Evolutionary conservation across 2,329 filamentous ascomycete species (phyloP).

Genomic region (Xylaria sp.): DNA sequence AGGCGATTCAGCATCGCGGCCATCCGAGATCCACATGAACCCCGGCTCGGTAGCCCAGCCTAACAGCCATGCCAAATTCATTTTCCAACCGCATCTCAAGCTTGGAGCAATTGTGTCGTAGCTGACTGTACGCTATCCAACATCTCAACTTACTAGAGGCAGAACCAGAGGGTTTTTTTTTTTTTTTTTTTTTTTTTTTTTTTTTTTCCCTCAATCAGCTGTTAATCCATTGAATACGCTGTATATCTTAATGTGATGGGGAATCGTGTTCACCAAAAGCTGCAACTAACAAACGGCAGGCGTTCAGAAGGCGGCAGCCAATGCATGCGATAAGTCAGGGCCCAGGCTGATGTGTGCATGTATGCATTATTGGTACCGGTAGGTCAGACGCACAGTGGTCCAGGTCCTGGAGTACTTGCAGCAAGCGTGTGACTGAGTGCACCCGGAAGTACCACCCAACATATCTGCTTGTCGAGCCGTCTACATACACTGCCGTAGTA

Average conservation of each 20-base stretch:
- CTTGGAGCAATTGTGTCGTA: constrained; percentile 2
- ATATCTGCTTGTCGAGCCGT: constrained; percentile 4
- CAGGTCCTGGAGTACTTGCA: constrained; percentile 12
- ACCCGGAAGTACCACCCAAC: constrained; percentile 6
- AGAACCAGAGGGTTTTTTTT: too few species aligned
- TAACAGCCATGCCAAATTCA: constrained; percentile 15
- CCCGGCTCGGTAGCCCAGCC: constrained; percentile 19
- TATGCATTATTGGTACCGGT: constrained; percentile 25
- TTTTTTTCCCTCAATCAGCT: neutral
- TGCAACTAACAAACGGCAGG: constrained; percentile 40
- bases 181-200: too few species aligned
- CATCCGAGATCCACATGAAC: constrained; percentile 43
- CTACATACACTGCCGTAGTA: constrained; percentile 16
- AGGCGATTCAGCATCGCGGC: constrained; percentile 30
- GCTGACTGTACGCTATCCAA: neutral
- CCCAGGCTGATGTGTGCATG: constrained; percentile 40
- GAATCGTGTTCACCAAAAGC: constrained; percentile 37
- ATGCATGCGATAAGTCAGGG: constrained; percentile 52
- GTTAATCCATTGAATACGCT: neutral
- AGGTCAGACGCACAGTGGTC: constrained; percentile 29
- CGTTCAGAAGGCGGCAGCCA: constrained; percentile 49
- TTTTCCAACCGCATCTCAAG: neutral
- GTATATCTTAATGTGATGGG: neutral
- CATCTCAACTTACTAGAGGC: neutral
- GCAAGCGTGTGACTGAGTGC: constrained; percentile 3